A percentile compares a stretch with the other conserved stretches of the same genome.
phyloP scores from a whole-genome alignment of 306 rosid genomes.

The Prunus fruticosa region DNA sequence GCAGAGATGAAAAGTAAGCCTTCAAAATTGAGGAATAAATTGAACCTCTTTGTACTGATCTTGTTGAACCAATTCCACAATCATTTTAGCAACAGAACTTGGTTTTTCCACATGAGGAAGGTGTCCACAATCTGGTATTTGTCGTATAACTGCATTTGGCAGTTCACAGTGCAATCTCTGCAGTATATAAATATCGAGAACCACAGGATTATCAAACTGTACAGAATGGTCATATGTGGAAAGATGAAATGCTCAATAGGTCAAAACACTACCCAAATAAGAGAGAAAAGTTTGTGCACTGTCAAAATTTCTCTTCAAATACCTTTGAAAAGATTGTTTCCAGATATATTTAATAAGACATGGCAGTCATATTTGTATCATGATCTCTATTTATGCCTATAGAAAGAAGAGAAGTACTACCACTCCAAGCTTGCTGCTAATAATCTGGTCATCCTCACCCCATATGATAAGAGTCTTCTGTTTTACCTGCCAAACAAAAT shows the following conservation, averaged over 20 bases:
- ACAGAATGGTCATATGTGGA: neutral
- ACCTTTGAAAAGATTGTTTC: neutral
- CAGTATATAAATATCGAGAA: constrained; percentile 13
- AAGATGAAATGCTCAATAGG: neutral
- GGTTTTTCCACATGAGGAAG: constrained; percentile 90
- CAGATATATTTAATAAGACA: neutral
- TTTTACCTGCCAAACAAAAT: constrained; percentile 58
- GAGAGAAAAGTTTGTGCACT: too few relatives aligned
- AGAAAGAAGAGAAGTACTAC: constrained; percentile 36
- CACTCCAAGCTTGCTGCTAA: constrained; percentile 83
- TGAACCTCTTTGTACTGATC: constrained; percentile 34
- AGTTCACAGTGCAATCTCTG: constrained; percentile 83
- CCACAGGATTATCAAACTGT: neutral
- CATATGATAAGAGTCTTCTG: constrained; percentile 87
- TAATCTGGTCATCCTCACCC: constrained; percentile 88
- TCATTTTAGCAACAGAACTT: constrained; percentile 50
- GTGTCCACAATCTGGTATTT: constrained; percentile 82
- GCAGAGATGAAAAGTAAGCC: constrained; percentile 9
- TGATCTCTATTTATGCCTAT: neutral
- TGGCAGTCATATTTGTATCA: neutral
- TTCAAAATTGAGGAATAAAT: constrained; percentile 28
- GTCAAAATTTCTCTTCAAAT: neutral
- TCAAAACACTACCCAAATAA: neutral
- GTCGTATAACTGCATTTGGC: constrained; percentile 67
- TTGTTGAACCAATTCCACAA: constrained; percentile 53